Conservation (phyloP, 176 grass and related monocot species). For the Luzula sylvatica region DNA sequence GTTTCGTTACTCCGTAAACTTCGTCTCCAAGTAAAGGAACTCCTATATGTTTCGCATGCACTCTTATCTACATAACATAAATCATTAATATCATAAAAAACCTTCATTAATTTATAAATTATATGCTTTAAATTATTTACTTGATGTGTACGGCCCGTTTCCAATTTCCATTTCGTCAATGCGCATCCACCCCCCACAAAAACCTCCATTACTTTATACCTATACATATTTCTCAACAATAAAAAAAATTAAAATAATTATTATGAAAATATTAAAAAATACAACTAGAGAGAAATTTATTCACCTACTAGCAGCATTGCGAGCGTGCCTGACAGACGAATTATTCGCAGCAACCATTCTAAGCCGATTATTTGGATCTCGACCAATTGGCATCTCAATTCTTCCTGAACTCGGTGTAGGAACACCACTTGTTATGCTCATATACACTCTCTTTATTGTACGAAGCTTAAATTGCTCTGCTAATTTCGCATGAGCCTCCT, state of each 20-base stretch:
- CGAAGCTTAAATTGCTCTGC: constrained; percentile 86
- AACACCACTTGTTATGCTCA: constrained; percentile 80
- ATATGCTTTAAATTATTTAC: constrained; percentile 27
- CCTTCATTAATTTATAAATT: too few relatives aligned
- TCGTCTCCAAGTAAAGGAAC: constrained; percentile 77
- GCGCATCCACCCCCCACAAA: constrained; percentile 57
- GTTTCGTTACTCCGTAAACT: constrained; percentile 83
- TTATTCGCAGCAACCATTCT: constrained; percentile 75
- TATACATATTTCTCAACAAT: constrained; percentile 15
- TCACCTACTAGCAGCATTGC: constrained; percentile 95
- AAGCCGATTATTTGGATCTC: constrained; percentile 84
- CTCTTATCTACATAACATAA: constrained; percentile 48
- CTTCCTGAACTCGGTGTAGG: constrained; percentile 46
- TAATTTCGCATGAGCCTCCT: constrained; percentile 77
- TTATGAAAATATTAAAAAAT: too few relatives aligned
- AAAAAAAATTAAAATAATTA: too few relatives aligned
- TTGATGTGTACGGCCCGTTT: constrained; percentile 91
- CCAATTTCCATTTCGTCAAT: constrained; percentile 83
- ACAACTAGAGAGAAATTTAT: too few relatives aligned
- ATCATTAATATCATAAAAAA: too few relatives aligned
- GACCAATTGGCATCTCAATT: constrained; percentile 68
- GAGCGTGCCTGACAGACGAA: constrained; percentile 60
- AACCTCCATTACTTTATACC: constrained; percentile 78
- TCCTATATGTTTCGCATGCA: constrained; percentile 77
- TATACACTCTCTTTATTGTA: constrained; percentile 73